Base-by-base conservation (phyloP, 495 filamentous ascomycete genomes). In the Cercophora newfieldiana region DNA sequence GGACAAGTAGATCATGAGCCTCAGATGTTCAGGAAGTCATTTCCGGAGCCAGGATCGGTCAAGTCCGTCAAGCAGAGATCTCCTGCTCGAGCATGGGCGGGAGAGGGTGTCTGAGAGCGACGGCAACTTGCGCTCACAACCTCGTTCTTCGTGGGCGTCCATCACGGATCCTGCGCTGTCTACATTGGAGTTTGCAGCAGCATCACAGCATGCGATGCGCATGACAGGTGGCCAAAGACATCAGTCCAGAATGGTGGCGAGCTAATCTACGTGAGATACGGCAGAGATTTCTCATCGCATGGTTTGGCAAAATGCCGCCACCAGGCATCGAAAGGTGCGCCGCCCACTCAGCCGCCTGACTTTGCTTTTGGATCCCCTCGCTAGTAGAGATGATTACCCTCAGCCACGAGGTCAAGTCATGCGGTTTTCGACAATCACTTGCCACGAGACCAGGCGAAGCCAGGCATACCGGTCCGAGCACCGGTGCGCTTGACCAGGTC, bases 341-440 rank as follows among this genome's bases (percentile, higher is more conserved):
- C 10, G n/a, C n/a, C 3, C 37, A 44, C 37, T 44, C 37, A 14
- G 5, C 5, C 24, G 50, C 21, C 24, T 22, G 50, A 53, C 24
- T 2, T 3, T 8, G 22, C 24, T 24, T 22, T 14, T 14, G 3
- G 50, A 53, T 53, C 50, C 2, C 50, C 22, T 26, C 50, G 25
- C 24, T 26, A 53, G 50, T 53, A 53, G 6, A 24, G 50, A 53
- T 7, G 50, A 26, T 53, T 22, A 53, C 19, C 19, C 21, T 47
- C 50, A 26, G 50, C 50, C 50, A 53, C 50, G 50, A 53, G 50
- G 50, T 26, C 22, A n/a, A 14, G n/a, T 53, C 24, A 53, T 53
- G 50, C 50, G 50, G 50, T 19, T 53, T 53, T 22, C n/a, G 50
- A 22, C 50, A 22, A 53, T 26, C 50, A 53, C 50, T 26, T 44